phyloP scores from a whole-genome alignment of 306 rosid species.

The Carpinus fangiana region DNA sequence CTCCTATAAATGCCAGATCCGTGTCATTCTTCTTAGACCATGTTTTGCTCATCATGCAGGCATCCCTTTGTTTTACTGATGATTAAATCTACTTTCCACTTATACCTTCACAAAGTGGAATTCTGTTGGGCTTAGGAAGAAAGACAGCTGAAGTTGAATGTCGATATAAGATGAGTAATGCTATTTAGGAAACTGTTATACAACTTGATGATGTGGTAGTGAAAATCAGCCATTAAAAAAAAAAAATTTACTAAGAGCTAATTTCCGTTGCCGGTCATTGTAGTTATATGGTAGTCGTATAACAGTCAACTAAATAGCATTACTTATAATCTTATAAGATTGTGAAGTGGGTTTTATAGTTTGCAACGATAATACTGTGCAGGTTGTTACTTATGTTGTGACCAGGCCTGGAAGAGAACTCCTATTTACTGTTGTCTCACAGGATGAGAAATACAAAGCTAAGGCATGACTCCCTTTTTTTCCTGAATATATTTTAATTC shows the following conservation, averaged over 20 bases:
- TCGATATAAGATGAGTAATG: not conserved
- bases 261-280: too few relatives aligned
- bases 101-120: not conserved
- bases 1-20: conserved; percentile 7
- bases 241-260: too few relatives aligned
- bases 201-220: too few relatives aligned
- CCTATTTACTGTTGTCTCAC: conserved; percentile 88
- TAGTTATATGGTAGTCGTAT: too few relatives aligned
- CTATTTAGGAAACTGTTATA: too few relatives aligned
- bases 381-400: conserved; percentile 91
- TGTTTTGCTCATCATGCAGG: conserved; percentile 6
- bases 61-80: conserved; percentile 25
- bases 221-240: too few relatives aligned
- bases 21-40: conserved; percentile 11
- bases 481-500: conserved; percentile 1
- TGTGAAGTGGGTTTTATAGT: conserved; percentile 12
- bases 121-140: conserved; percentile 12
- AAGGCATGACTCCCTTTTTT: conserved; percentile 46
- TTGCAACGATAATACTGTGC: conserved; percentile 31
- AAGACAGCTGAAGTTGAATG: not conserved
- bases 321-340: not conserved
- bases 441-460: conserved; percentile 96
- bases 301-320: too few relatives aligned
- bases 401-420: conserved; percentile 98
- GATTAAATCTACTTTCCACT: not conserved